A percentile compares a stretch with the other conserved stretches of the same genome.
phyloP scores from a whole-genome alignment of 352 stramenopile genomes.

The Phytophthora europaea region DNA sequence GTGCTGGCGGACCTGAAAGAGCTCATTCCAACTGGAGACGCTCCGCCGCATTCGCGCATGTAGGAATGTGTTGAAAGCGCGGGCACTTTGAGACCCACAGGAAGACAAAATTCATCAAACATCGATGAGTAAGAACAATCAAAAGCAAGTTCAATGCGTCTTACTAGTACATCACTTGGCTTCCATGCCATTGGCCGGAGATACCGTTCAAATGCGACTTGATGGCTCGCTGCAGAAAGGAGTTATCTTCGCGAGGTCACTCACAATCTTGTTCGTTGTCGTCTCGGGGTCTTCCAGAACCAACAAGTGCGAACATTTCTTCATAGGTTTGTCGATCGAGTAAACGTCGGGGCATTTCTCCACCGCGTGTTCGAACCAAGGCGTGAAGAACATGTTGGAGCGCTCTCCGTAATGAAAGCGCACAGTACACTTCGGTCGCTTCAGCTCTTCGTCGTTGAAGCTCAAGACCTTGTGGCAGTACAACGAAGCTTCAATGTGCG shows the following conservation, averaged over 20 bases:
- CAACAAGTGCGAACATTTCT: slow-evolving; percentile 44
- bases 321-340: slow-evolving; percentile 35
- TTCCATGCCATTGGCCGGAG: background rate
- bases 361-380: slow-evolving; percentile 36
- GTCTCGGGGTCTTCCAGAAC: slow-evolving; percentile 50
- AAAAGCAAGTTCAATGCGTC: background rate
- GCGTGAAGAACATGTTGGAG: slow-evolving; percentile 43
- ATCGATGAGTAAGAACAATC: background rate
- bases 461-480: slow-evolving; percentile 46
- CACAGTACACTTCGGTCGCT: slow-evolving; percentile 44
- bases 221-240: slow-evolving; percentile 3
- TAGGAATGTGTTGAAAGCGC: background rate
- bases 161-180: background rate
- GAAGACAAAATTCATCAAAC: background rate
- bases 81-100: background rate
- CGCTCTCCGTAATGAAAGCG: slow-evolving; percentile 45
- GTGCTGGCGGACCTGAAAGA: slow-evolving; percentile 45
- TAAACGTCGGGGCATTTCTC: slow-evolving; percentile 41
- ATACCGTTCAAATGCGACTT: slow-evolving; percentile 21
- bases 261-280: slow-evolving; percentile 36
- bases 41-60: slow-evolving; percentile 6
- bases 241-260: slow-evolving; percentile 32
- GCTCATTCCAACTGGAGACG: slow-evolving; percentile 5
- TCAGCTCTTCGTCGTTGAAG: slow-evolving; percentile 40
- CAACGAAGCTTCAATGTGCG: slow-evolving; percentile 47